Percentiles rank a stretch among this genome's conserved stretches.
These are phyloP conservation scores for Amphibolis antarctica DNA, from an alignment of 106 monocot species.

Conservation along the genomic window DNA sequence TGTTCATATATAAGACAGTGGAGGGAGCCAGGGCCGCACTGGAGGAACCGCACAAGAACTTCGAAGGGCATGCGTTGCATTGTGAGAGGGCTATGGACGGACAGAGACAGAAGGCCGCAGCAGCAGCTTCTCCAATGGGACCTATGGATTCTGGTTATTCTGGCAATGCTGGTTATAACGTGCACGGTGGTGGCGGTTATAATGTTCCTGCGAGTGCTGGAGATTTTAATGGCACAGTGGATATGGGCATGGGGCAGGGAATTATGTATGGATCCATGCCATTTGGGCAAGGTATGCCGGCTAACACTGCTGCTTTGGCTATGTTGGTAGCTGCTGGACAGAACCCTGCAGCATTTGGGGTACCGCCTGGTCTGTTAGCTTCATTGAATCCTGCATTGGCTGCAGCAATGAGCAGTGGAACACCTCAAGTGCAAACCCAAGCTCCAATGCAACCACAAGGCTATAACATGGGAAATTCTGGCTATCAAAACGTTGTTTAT, in stretches of 20 bases:
- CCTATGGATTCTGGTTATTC: neutral
- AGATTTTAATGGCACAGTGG: constrained; percentile 21
- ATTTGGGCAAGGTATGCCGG: constrained; percentile 39
- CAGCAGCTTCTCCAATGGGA: neutral
- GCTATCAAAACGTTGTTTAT: constrained; percentile 41
- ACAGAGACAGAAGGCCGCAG: constrained; percentile 17
- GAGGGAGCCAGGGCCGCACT: constrained; percentile 57
- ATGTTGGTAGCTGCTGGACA: constrained; percentile 68
- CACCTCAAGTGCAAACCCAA: constrained; percentile 8
- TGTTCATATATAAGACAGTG: constrained; percentile 70
- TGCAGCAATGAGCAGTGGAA: constrained; percentile 46
- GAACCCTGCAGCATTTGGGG: constrained; percentile 45
- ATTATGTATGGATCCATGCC: constrained; percentile 20
- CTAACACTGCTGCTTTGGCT: constrained; percentile 51
- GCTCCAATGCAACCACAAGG: constrained; percentile 12
- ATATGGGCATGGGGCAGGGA: constrained; percentile 37
- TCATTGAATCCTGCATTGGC: constrained; percentile 61
- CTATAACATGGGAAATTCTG: constrained; percentile 34
- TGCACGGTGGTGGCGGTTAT: constrained; percentile 1
- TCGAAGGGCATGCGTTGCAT: constrained; percentile 55
- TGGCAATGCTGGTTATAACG: neutral
- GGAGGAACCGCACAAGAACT: constrained; percentile 76
- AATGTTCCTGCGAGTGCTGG: constrained; percentile 5
- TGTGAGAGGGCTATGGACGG: constrained; percentile 72
- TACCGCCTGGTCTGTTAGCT: constrained; percentile 60